Evolutionary conservation across 208 protist species (phyloP).

Genomic region (Acanthamoeba culbertsoni): DNA sequence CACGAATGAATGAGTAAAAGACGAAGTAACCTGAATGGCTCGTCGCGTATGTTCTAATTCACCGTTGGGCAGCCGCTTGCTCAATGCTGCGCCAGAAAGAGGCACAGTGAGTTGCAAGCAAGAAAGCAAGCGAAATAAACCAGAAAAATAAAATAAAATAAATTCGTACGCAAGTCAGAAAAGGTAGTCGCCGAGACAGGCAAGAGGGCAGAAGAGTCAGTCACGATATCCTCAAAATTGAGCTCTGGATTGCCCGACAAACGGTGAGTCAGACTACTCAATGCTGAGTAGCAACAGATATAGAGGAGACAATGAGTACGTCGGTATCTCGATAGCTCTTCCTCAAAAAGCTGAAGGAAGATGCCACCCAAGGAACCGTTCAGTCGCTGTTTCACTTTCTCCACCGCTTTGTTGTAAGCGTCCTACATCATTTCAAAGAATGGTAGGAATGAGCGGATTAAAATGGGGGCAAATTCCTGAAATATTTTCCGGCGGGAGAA

Average conservation of each 20-base stretch:
- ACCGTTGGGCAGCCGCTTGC: neutral
- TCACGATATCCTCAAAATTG: neutral
- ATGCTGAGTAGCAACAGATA: neutral
- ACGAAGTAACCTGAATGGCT: neutral
- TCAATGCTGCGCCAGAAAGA: neutral
- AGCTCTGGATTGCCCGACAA: neutral
- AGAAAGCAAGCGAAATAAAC: too few species aligned
- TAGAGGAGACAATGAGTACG: neutral
- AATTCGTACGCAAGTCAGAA: neutral
- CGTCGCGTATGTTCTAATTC: neutral
- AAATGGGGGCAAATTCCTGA: neutral
- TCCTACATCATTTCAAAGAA: neutral
- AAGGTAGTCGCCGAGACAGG: neutral
- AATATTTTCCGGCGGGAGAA: too few species aligned
- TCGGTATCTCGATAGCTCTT: neutral
- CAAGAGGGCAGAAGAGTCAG: neutral
- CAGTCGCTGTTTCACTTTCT: neutral
- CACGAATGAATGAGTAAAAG: neutral
- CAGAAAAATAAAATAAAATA: neutral
- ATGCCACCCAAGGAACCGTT: conserved; percentile 16
- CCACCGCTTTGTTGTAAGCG: neutral
- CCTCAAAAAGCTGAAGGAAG: neutral
- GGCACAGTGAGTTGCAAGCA: too few species aligned
- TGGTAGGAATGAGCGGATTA: neutral
- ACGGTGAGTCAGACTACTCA: neutral